Percentiles rank a stretch among this genome's conserved stretches.
phyloP scores from a whole-genome alignment of 2,329 filamentous ascomycete species.

The Cryoendolithus antarcticus region DNA sequence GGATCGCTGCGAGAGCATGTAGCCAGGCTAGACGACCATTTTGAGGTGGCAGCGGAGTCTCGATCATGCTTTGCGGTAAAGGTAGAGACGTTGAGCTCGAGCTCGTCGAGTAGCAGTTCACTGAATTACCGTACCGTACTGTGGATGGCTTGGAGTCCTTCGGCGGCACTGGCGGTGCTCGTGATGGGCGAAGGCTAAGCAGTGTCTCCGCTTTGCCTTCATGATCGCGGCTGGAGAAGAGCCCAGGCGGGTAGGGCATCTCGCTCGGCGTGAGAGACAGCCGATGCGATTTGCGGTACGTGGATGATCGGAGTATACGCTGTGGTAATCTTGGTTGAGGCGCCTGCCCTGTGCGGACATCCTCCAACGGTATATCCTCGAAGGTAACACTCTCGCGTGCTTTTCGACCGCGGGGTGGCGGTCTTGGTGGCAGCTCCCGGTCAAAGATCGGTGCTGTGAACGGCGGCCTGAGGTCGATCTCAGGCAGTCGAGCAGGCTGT shows the following conservation, averaged over 20 bases:
- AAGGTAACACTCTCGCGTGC: background rate
- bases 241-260: slow-evolving; percentile 5
- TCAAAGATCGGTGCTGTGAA: too few relatives aligned
- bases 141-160: slow-evolving; percentile 4
- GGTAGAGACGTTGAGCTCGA: too few relatives aligned
- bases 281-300: slow-evolving; percentile 1
- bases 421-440: too few relatives aligned
- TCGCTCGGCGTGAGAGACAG: slow-evolving; percentile 9
- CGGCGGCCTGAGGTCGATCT: too few relatives aligned
- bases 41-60: slow-evolving; percentile 4
- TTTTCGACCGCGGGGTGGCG: too few relatives aligned
- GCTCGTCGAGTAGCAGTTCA: too few relatives aligned
- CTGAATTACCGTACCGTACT: slow-evolving; percentile 1
- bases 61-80: background rate
- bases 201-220: slow-evolving; percentile 5
- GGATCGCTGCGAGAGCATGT: slow-evolving; percentile 9
- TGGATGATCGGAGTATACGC: slow-evolving; percentile 1
- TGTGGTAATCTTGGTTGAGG: background rate
- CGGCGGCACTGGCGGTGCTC: slow-evolving; percentile 3
- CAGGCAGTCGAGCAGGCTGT: too few relatives aligned
- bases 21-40: slow-evolving; percentile 17
- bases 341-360: background rate
- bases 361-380: slow-evolving; percentile 2
- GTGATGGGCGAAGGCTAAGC: slow-evolving; percentile 3
- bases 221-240: background rate